Percentiles rank a stretch among this genome's conserved stretches.
Conservation (phyloP, 306 rosid species). For the Luffa aegyptiaca region DNA sequence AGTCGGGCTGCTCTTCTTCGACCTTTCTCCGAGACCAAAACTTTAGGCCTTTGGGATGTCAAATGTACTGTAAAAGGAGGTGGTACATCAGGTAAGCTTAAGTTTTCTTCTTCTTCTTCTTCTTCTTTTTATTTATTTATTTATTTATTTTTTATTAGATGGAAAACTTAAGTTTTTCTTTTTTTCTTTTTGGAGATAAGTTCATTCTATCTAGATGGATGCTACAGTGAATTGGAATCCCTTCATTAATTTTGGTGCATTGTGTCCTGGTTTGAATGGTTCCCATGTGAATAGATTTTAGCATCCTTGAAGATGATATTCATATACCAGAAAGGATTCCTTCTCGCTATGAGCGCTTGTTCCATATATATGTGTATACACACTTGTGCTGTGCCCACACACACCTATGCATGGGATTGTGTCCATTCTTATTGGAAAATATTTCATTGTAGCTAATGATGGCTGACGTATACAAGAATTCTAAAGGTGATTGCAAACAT, state of each 20-base stretch:
- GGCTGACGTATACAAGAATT: no score
- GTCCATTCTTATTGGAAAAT: background rate
- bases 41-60: conserved; percentile 90
- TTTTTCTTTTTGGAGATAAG: no score
- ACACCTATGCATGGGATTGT: background rate
- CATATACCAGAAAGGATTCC: background rate
- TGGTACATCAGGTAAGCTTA: conserved; percentile 59
- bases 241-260: background rate
- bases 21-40: conserved; percentile 91
- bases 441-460: background rate
- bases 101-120: background rate
- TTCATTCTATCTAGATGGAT: no score
- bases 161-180: no score
- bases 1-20: conserved; percentile 90
- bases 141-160: background rate
- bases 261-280: background rate
- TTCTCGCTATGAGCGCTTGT: background rate
- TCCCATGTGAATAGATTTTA: background rate
- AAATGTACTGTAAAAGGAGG: conserved; percentile 87
- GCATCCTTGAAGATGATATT: background rate
- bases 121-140: background rate
- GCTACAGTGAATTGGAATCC: background rate
- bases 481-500: background rate
- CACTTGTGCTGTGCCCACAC: background rate
- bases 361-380: background rate